Conservation (phyloP, 495 filamentous ascomycete species). For the Penicillium arizonense region DNA sequence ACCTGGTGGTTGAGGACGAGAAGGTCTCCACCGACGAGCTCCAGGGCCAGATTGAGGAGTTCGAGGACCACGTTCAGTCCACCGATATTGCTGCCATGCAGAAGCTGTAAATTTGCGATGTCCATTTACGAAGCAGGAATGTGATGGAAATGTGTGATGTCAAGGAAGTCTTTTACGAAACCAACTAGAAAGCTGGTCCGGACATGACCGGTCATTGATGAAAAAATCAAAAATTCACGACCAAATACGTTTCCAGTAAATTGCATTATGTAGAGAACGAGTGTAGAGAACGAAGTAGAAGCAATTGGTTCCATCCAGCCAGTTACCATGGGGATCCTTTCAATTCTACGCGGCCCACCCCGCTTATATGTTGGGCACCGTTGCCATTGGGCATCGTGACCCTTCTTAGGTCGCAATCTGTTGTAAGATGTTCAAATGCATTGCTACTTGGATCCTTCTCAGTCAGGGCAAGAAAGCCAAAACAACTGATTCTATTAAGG, state of each 20-base stretch:
- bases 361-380: too few species aligned
- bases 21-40: slow-evolving; percentile 89
- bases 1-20: slow-evolving; percentile 94
- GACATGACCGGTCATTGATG: slow-evolving; percentile 25
- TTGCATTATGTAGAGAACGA: not conserved
- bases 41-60: slow-evolving; percentile 78
- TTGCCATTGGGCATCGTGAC: too few species aligned
- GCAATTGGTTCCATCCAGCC: too few species aligned
- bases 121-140: slow-evolving; percentile 36
- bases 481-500: too few species aligned
- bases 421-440: too few species aligned
- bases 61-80: slow-evolving; percentile 97
- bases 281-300: too few species aligned
- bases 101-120: slow-evolving; percentile 68
- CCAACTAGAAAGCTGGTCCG: slow-evolving; percentile 25
- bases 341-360: too few species aligned
- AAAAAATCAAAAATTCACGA: slow-evolving; percentile 32
- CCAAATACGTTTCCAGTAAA: slow-evolving; percentile 5
- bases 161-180: slow-evolving; percentile 29
- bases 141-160: slow-evolving; percentile 44
- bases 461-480: too few species aligned
- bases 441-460: too few species aligned
- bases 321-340: too few species aligned
- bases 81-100: slow-evolving; percentile 89
- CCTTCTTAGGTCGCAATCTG: too few species aligned